Evolutionary conservation across 129 eudicot genomes (phyloP).

Genomic region (Flaveria trinervia): DNA sequence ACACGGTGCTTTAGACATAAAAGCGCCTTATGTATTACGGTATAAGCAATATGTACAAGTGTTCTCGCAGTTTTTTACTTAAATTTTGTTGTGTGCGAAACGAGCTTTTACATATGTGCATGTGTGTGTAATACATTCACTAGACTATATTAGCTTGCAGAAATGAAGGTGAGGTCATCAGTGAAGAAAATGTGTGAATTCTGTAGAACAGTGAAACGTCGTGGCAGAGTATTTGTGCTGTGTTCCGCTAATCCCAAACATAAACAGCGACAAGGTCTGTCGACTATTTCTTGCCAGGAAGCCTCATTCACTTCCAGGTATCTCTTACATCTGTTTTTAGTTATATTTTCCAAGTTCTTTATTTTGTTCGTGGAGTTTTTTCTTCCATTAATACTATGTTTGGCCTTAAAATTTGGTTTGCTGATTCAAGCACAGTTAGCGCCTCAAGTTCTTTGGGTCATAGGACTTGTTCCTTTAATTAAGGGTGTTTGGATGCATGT

Average conservation of each 20-base stretch:
- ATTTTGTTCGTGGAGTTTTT: not conserved
- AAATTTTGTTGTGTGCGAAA: no score
- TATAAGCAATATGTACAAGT: no score
- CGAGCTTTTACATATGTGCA: no score
- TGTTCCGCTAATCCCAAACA: conserved; percentile 52
- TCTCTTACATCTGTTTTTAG: not conserved
- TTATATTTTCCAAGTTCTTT: not conserved
- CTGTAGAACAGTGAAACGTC: conserved; percentile 50
- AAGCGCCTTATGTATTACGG: no score
- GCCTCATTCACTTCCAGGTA: conserved; percentile 42
- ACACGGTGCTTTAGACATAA: no score
- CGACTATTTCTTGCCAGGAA: conserved; percentile 35
- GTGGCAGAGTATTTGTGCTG: conserved; percentile 45
- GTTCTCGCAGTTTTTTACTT: no score
- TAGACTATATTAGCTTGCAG: conserved; percentile 16
- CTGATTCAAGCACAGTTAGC: not conserved
- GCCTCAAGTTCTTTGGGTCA: not conserved
- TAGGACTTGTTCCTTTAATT: not conserved
- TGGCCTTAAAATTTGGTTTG: not conserved
- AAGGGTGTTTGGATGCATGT: not conserved
- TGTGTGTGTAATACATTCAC: not conserved
- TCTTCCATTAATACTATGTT: not conserved
- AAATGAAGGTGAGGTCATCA: conserved; percentile 50
- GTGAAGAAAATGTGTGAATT: conserved; percentile 54
- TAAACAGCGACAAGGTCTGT: conserved; percentile 47